Base-by-base conservation (phyloP, 306 rosid genomes). In the Dalbergia oliveri region DNA sequence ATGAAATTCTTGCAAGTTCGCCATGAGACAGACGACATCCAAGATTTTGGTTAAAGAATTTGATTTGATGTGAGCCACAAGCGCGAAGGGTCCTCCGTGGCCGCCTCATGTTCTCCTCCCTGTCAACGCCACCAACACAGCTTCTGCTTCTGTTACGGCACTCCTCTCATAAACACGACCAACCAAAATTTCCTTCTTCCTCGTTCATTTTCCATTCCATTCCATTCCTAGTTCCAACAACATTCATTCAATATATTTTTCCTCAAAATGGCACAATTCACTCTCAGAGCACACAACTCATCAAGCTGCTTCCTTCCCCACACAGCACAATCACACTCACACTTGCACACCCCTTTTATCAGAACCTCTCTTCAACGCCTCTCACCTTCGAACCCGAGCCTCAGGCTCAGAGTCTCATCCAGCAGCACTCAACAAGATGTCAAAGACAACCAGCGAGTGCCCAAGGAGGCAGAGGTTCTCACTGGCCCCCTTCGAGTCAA, bases 201-300 rank as follows among this genome's bases (percentile, higher is more conserved):
- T 9, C 47, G 33, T 14, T 44, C 4, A 21, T 44, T 23, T 49
- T 12, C 9, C 19, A 62, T 58, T 3, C 9, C 19, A 62, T 58
- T 3, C 53, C 63, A 43, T 44, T 49, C 50, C 62, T 64, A 3
- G 31, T 26, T 26, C 31, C 31, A 26, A 26, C 59, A 67, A 77
- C 45, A 21, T 66, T 10, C 68, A 61, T 26, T 26, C 31, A 26
- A 26, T 26, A 1, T 26, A 15, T 10, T 76, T 67, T 39, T 1
- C 4, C n/a, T 4, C 12, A 65, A 69, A 74, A 94, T 94, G 98
- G 88, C 89, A 62, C 88, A 63, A 23, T 78, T 89, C 81, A 78
- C 91, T 0, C 78, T 86, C 64, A 71, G 82, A 66, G 83, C 89
- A 43, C 83, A 89, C 45, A 82, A 65, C 77, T 78, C 73, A 0